Evolutionary conservation across 2,329 filamentous ascomycete genomes (phyloP), one percentile per base, ranked within the genome.

Genomic region (Hypoxylon sp.): DNA sequence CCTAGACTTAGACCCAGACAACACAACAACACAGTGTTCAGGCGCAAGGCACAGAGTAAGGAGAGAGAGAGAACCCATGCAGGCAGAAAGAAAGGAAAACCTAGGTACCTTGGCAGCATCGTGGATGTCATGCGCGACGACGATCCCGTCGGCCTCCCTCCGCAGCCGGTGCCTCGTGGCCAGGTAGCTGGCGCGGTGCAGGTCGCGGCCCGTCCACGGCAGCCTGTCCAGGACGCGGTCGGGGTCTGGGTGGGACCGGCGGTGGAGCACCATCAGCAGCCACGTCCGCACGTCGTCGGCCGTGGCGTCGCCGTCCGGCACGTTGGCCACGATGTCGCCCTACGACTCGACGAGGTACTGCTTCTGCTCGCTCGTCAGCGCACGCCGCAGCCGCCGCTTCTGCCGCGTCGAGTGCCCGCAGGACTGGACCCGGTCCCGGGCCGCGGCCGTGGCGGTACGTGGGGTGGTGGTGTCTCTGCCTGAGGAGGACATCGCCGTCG

Each of bases 51-150:
- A 34, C 32, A 5, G 37, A 19, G 37, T 17, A 39, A 39, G 13
- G 10, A 11, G 15, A 37, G 15, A 37, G 3, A 4, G 10, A 15
- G 32, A 10, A 10, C n/a, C n/a, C n/a, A n/a, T n/a, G 10, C 3
- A 15, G 32, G 32, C 3, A 37, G 13, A 39, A 15, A 17, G 17
- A n/a, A 10, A 10, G 37, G 19, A 4, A 5, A 22, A 19, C 59
- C 22, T 22, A 61, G 4, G 7, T 22, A 61, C 64, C 43, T 64
- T 67, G 1, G 64, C 52, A 49, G 71, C 69, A 43, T 73, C 70
- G 24, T 60, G 64, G 26, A 73, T 67, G 22, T 73, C 71, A 30
- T 69, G 67, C 11, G 70, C 70, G 24, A 72, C 69, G 48, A 65
- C 49, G 13, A 62, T 59, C 1, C 68, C 66, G 22, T 70, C 67